Percentiles rank a stretch among this genome's conserved stretches.
These are phyloP conservation scores for Clohesyomyces aquaticus DNA, from an alignment of 495 filamentous ascomycete species.

Conservation along the genomic window DNA sequence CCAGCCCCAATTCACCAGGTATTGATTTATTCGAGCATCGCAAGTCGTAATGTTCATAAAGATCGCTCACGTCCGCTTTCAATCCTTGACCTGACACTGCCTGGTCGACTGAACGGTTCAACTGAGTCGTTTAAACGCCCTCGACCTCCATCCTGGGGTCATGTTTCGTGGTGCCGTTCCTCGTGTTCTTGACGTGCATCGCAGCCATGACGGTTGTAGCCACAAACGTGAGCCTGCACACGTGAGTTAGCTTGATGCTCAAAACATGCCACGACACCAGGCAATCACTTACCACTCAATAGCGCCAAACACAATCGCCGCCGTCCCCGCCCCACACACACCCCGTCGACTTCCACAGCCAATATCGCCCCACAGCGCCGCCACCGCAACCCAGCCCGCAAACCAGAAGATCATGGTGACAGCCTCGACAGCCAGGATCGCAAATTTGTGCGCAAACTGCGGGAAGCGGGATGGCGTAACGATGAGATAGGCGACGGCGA, in stretches of 20 bases:
- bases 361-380: slow-evolving; percentile 57
- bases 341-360: slow-evolving; percentile 49
- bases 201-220: slow-evolving; percentile 53
- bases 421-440: slow-evolving; percentile 64
- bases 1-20: too few relatives aligned
- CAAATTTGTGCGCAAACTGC: slow-evolving; percentile 60
- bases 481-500: slow-evolving; percentile 69
- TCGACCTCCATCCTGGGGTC: slow-evolving; percentile 22
- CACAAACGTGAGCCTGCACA: slow-evolving; percentile 56
- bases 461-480: slow-evolving; percentile 66
- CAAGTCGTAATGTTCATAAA: too few relatives aligned
- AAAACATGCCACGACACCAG: neutral
- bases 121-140: slow-evolving; percentile 28
- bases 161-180: slow-evolving; percentile 23
- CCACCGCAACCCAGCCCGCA: slow-evolving; percentile 75
- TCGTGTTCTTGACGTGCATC: slow-evolving; percentile 45
- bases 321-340: slow-evolving; percentile 55
- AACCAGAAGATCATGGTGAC: slow-evolving; percentile 89
- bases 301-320: slow-evolving; percentile 58
- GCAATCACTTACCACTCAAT: slow-evolving; percentile 57
- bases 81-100: too few relatives aligned
- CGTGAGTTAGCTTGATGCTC: neutral
- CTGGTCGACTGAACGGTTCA: too few relatives aligned
- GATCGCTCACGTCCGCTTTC: too few relatives aligned
- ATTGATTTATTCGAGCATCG: too few relatives aligned